Conservation (phyloP, 2,329 filamentous ascomycete species). For the Lomentospora prolificans region DNA sequence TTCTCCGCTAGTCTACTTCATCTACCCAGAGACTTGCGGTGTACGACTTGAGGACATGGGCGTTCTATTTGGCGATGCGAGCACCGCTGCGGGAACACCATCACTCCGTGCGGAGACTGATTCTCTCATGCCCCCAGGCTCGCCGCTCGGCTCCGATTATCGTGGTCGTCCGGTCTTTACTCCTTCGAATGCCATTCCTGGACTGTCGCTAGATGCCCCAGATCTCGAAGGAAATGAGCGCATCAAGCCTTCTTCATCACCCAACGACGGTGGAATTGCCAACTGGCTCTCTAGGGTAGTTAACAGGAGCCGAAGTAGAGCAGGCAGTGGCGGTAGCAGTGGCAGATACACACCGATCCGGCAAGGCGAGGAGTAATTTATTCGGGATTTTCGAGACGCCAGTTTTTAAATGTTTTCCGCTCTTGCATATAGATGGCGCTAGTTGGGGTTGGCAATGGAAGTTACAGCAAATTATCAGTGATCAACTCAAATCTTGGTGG, state of each 20-base stretch:
- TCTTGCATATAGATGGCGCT: conserved; percentile 29
- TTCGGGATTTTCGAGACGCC: neutral
- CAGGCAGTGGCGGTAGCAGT: conserved; percentile 25
- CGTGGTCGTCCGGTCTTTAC: conserved; percentile 44
- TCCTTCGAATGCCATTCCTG: conserved; percentile 62
- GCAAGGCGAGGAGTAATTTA: conserved; percentile 25
- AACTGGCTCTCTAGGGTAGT: conserved; percentile 39
- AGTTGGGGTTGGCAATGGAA: neutral
- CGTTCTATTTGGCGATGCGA: conserved; percentile 84
- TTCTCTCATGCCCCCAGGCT: conserved; percentile 68
- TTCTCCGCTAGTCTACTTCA: conserved; percentile 70
- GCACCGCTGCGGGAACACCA: conserved; percentile 69
- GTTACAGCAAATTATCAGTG: neutral
- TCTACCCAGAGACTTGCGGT: conserved; percentile 95
- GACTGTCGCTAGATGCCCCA: conserved; percentile 66
- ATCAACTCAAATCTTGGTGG: neutral
- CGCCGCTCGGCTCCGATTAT: conserved; percentile 62
- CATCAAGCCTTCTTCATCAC: conserved; percentile 29
- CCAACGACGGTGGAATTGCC: conserved; percentile 28
- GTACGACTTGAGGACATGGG: conserved; percentile 97
- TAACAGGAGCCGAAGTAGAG: conserved; percentile 23
- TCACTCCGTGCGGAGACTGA: conserved; percentile 64
- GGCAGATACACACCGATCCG: conserved; percentile 32
- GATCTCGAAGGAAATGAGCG: conserved; percentile 39
- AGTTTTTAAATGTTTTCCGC: neutral